These are phyloP conservation scores for Colletotrichum acutatum DNA, from an alignment of 2,329 filamentous ascomycete genomes.

Conservation along the genomic window DNA sequence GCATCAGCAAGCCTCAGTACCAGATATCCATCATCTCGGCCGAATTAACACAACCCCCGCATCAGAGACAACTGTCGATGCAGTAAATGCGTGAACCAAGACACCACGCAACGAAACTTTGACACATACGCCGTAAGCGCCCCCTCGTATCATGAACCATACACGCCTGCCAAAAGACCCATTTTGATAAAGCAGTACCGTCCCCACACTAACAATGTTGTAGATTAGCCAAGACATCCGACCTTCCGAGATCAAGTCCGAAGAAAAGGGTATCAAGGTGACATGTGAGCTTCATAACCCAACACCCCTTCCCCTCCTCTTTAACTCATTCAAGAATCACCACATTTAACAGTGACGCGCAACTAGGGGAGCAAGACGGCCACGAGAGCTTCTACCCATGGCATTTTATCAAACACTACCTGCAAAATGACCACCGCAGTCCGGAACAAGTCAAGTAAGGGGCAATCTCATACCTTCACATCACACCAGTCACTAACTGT, in stretches of 20 bases:
- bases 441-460: slow-evolving; percentile 48
- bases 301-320: too few species aligned
- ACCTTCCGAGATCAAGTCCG: slow-evolving; percentile 42
- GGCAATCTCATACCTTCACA: not conserved
- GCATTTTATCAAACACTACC: slow-evolving; percentile 67
- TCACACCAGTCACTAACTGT: not conserved
- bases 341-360: slow-evolving; percentile 4
- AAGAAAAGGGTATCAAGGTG: slow-evolving; percentile 45
- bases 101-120: slow-evolving; percentile 55
- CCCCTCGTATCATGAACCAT: too few species aligned
- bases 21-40: too few species aligned
- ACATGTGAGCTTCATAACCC: slow-evolving; percentile 43
- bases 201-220: not conserved
- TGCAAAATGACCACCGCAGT: slow-evolving; percentile 44
- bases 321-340: too few species aligned
- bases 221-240: slow-evolving; percentile 47
- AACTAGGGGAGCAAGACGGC: slow-evolving; percentile 72
- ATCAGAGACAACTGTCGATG: slow-evolving; percentile 57
- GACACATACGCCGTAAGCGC: slow-evolving; percentile 53
- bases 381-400: slow-evolving; percentile 77
- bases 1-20: too few species aligned
- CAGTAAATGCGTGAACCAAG: slow-evolving; percentile 51
- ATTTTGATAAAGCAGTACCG: too few species aligned
- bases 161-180: too few species aligned
- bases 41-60: not conserved